Conservation (phyloP, 2,329 filamentous ascomycete species). For the Pseudopithomyces maydicus region DNA sequence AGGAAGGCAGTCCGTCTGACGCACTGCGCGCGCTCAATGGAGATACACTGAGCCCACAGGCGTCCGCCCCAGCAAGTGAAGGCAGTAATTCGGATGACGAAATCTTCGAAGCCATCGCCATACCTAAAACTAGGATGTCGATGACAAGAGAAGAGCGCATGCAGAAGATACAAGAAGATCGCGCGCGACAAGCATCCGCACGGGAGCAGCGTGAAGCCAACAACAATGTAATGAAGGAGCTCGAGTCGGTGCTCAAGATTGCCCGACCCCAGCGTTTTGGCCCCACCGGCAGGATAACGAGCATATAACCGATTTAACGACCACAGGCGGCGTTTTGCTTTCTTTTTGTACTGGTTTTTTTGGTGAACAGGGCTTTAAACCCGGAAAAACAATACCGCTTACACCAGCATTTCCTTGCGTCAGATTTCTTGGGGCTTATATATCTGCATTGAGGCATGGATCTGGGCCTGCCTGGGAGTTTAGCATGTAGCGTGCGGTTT, state of each 20-base stretch:
- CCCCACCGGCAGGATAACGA: conserved; percentile 37
- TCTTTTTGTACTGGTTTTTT: too few relatives aligned
- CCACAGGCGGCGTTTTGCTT: not conserved
- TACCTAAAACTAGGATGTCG: conserved; percentile 68
- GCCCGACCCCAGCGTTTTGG: conserved; percentile 32
- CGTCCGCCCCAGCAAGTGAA: conserved; percentile 46
- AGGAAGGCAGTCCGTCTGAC: conserved; percentile 62
- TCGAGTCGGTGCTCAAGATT: conserved; percentile 79
- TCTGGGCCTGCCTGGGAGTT: not conserved
- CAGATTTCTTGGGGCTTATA: not conserved
- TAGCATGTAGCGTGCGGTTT: not conserved
- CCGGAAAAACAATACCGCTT: not conserved
- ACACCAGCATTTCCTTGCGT: conserved; percentile 1
- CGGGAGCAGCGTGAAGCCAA: conserved; percentile 80
- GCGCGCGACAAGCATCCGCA: conserved; percentile 71
- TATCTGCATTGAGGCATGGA: not conserved
- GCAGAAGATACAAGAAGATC: conserved; percentile 84
- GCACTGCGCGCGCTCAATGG: conserved; percentile 81
- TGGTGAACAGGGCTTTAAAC: not conserved
- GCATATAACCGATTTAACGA: conserved; percentile 28
- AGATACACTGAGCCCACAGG: conserved; percentile 59
- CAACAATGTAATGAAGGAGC: conserved; percentile 87
- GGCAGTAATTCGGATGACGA: conserved; percentile 69
- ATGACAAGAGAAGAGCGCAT: conserved; percentile 88
- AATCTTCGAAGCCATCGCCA: conserved; percentile 88